Base-by-base conservation (phyloP, 371 early-diverging fungal species). In the Rhizopus arrhizus region DNA sequence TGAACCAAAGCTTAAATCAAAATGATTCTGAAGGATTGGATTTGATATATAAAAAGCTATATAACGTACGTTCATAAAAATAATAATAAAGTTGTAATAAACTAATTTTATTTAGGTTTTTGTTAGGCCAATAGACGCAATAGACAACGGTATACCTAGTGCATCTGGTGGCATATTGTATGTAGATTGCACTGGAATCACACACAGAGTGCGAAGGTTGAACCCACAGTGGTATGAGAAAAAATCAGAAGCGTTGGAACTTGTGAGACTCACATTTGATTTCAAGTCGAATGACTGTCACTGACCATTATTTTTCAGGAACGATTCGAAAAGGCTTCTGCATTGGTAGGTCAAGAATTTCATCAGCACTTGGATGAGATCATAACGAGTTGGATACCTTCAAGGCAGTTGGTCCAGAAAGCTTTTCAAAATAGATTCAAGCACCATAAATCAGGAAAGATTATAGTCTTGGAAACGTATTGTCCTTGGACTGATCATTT, bases 401-500 rank as follows among this genome's bases (percentile, higher is more conserved):
- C 58, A 28, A 36, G 35, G 8, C 16, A 34, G 36, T 29, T 58
- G 29, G 58, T 58, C 9, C 10, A 29, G 13, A 50, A 34, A 7
- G 38, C 46, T 9, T 58, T 48, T 15, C 22, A 58, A 36, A 38
- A 48, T 9, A 48, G 58, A 36, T 35, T n/a, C 6, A 22, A 48
- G 36, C 35, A 33, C 35, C 58, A 58, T 28, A 9, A 22, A 8
- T 58, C 58, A 12, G 58, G 58, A 12, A 58, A 49, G 31, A 34
- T 58, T 1, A 28, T 48, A 10, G 11, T 32, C 10, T 22, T 58
- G 7, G 58, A 58, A 29, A 35, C 5, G 12, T 7, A 38, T 16
- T 58, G 58, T 16, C 58, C 58, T 4, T 58, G 58, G 51, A 28
- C 34, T 9, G 49, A 58, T 22, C 58, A 58, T 49, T 9, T 58